Evolutionary conservation across 1,284 basidiomycete species (phyloP), one percentile per base, ranked within the genome.

Genomic region (Chiua sp.): DNA sequence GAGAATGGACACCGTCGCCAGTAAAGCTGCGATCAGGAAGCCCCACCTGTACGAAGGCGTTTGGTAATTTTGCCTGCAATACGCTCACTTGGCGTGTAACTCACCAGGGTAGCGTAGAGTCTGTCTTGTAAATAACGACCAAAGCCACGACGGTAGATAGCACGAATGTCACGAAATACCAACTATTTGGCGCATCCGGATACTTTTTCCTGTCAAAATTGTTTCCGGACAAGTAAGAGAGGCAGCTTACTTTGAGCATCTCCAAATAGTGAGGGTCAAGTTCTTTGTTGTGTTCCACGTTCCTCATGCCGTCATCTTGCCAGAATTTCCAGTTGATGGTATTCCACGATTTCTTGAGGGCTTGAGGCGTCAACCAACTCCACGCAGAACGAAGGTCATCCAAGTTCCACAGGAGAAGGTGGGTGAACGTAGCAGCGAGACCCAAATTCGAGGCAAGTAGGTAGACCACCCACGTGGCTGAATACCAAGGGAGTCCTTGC

Each of bases 51-150:
- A 26, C 7, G 46, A 12, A 44, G 39, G 1, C 20, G 5, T 8
- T 62, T 33, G 47, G 30, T 37, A 23, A 28, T 18, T 32, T 22
- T 37, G 20, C 12, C 30, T 51, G 30, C 30, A 4, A 32, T 47
- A 22, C 13, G 8, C n/a, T 3, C 4, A 42, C 39, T 23, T 22
- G 18, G 23, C 26, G 32, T 37, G 7, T 3, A 15, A 59, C 82
- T 78, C 77, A 83, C 78, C 83, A 85, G 18, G 83, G 83, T 3
- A 84, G 69, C 3, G 81, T 83, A 6, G 80, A 82, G 59, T 81
- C 64, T 7, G 78, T 77, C 62, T 81, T 79, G 72, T 83, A 83
- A 49, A 82, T 80, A 18, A 80, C 73, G 0, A 81, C 75, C 55
- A 83, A 69, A 3, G 79, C 75, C 51, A 82, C 73, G 13, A 80